Conservation (phyloP, 1,284 basidiomycete genomes). For the Pseudozyma sp. region DNA sequence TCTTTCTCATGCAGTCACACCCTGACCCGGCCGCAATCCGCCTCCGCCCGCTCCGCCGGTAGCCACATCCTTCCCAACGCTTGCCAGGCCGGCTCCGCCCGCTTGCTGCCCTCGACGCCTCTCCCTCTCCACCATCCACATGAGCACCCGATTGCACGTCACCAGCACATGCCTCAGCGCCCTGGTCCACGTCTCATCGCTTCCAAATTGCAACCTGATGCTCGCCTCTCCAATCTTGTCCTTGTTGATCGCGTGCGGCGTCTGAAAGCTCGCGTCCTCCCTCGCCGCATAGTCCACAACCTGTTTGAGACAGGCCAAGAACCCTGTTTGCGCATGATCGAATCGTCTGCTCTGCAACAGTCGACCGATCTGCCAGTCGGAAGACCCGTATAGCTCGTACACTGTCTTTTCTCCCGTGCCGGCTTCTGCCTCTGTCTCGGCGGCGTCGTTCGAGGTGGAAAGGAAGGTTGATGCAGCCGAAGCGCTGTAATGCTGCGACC, state of each 20-base stretch:
- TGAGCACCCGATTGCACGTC: constrained; percentile 70
- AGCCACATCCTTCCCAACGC: constrained; percentile 18
- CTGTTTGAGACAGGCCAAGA: constrained; percentile 92
- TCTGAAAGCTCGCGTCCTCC: constrained; percentile 77
- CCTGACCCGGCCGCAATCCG: not conserved
- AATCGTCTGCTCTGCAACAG: constrained; percentile 93
- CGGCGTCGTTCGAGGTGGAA: not conserved
- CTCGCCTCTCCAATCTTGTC: constrained; percentile 96
- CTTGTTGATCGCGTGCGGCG: constrained; percentile 89
- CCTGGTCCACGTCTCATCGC: constrained; percentile 93
- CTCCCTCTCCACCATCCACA: constrained; percentile 43
- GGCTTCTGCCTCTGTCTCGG: constrained; percentile 4
- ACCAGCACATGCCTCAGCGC: constrained; percentile 89
- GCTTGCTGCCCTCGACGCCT: not conserved
- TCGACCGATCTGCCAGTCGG: constrained; percentile 81
- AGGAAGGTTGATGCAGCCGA: constrained; percentile 5
- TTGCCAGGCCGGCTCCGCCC: constrained; percentile 7
- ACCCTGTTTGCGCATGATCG: constrained; percentile 94
- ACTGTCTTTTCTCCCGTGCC: constrained; percentile 36
- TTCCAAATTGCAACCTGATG: constrained; percentile 89
- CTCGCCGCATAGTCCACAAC: constrained; percentile 83
- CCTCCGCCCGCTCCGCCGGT: not conserved
- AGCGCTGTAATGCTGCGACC: constrained; percentile 12
- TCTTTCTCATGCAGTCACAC: not conserved
- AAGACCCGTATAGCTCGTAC: constrained; percentile 58